Evolutionary conservation across 179 eudicot species (phyloP).

Genomic region (Amaranthus tricolor): DNA sequence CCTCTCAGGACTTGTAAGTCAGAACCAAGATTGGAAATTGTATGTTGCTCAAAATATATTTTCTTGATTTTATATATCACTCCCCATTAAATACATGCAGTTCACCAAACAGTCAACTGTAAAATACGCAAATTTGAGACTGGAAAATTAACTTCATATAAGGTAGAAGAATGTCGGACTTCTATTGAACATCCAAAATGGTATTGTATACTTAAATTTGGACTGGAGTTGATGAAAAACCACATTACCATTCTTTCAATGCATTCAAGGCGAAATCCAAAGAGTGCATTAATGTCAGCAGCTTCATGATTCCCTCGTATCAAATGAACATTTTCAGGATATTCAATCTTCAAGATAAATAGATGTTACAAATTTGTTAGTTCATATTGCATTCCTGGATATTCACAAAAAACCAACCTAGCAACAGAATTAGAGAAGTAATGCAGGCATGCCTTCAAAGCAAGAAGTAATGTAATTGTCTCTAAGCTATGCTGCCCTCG

Average conservation of each 20-base stretch:
- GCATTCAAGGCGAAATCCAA: constrained; percentile 97
- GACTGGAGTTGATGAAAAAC: not conserved
- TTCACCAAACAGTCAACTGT: not conserved
- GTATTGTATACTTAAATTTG: not conserved
- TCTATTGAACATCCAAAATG: not conserved
- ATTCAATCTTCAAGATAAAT: constrained; percentile 59
- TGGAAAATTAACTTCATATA: not conserved
- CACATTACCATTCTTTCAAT: constrained; percentile 86
- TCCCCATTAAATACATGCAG: not conserved
- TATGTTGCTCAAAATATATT: not conserved
- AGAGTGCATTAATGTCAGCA: constrained; percentile 91
- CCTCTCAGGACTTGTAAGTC: not conserved
- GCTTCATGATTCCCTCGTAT: constrained; percentile 99
- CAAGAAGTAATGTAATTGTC: constrained; percentile 90
- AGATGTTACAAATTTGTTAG: constrained; percentile 18
- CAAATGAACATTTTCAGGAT: constrained; percentile 86
- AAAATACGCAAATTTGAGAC: not conserved
- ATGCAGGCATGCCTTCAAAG: constrained; percentile 67
- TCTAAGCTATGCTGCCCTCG: constrained; percentile 99
- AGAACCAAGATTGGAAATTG: not conserved
- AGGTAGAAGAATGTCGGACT: too few species aligned
- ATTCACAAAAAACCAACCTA: not conserved
- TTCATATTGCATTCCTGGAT: not conserved
- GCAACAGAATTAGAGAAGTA: constrained; percentile 7
- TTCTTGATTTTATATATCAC: not conserved